Percentiles rank a stretch among this genome's conserved stretches.
These are phyloP conservation scores for Hypoxylon fragiforme DNA, from an alignment of 495 filamentous ascomycete genomes.

Conservation along the genomic window DNA sequence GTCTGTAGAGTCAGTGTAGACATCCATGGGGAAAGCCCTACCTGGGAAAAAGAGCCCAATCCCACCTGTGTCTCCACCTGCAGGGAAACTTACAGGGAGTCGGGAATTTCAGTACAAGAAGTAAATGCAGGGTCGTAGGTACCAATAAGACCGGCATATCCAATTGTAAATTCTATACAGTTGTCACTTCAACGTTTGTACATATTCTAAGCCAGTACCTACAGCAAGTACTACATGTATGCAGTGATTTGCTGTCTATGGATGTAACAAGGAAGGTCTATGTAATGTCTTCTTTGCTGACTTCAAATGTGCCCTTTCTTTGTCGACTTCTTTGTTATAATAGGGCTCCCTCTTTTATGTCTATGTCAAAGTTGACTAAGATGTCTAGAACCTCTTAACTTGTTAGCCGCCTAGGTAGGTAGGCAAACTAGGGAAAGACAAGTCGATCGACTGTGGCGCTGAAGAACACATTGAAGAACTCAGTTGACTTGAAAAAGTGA, in stretches of 20 bases:
- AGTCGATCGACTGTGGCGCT: conserved; percentile 14
- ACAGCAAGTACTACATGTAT: too few species aligned
- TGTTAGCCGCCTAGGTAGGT: too few species aligned
- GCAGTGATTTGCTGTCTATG: too few species aligned
- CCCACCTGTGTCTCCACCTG: conserved; percentile 13
- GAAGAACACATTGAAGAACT: conserved; percentile 1
- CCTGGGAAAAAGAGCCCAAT: conserved; percentile 6
- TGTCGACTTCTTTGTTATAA: too few species aligned
- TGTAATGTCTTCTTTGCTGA: too few species aligned
- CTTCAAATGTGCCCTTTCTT: too few species aligned
- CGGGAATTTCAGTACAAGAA: conserved; percentile 12
- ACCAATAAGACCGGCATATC: conserved; percentile 2
- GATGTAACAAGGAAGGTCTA: too few species aligned
- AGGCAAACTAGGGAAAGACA: conserved; percentile 18
- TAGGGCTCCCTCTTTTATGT: too few species aligned
- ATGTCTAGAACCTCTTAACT: not conserved
- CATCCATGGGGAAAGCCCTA: conserved; percentile 28
- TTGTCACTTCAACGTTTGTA: too few species aligned
- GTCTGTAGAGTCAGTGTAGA: too few species aligned
- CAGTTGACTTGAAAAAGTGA: not conserved
- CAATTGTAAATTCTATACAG: not conserved
- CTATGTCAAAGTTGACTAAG: too few species aligned
- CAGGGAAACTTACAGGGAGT: conserved; percentile 4
- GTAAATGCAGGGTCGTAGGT: conserved; percentile 15
- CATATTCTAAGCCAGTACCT: too few species aligned